A percentile compares a stretch with the other conserved stretches of the same genome.
Evolutionary conservation across 257 asterid species (phyloP).

Genomic region (Voacanga thouarsii): DNA sequence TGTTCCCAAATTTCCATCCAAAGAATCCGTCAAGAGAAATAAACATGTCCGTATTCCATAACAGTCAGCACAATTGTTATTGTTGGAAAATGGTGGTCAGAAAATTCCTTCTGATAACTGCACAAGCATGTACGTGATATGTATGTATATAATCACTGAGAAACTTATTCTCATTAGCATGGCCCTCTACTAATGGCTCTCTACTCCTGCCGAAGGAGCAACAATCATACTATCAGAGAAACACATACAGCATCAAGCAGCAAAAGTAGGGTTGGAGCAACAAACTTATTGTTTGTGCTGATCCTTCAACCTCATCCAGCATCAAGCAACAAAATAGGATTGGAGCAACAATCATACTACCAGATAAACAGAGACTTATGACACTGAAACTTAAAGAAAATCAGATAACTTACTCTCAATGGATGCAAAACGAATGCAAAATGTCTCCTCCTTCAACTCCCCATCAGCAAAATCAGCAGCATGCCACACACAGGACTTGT

Average conservation of each 20-base stretch:
- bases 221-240: too few relatives aligned
- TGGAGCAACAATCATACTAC: background rate
- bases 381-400: background rate
- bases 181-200: background rate
- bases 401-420: constrained; percentile 58
- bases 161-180: background rate
- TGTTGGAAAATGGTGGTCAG: background rate
- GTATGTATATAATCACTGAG: background rate
- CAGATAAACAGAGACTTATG: background rate
- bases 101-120: background rate
- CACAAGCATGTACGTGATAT: background rate
- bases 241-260: too few relatives aligned
- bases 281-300: too few relatives aligned
- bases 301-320: background rate
- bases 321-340: background rate
- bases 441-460: constrained; percentile 76
- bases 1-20: background rate
- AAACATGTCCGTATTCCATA: too few relatives aligned
- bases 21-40: background rate
- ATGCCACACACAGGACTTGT: constrained; percentile 86
- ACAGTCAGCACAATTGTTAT: background rate
- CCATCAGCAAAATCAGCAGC: constrained; percentile 88
- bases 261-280: too few relatives aligned
- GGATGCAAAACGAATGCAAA: constrained; percentile 68
- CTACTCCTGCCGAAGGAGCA: background rate